Percentiles rank a stretch among this genome's conserved stretches.
Conservation (phyloP, 176 grass and related monocot genomes). For the Oryza brachyantha region DNA sequence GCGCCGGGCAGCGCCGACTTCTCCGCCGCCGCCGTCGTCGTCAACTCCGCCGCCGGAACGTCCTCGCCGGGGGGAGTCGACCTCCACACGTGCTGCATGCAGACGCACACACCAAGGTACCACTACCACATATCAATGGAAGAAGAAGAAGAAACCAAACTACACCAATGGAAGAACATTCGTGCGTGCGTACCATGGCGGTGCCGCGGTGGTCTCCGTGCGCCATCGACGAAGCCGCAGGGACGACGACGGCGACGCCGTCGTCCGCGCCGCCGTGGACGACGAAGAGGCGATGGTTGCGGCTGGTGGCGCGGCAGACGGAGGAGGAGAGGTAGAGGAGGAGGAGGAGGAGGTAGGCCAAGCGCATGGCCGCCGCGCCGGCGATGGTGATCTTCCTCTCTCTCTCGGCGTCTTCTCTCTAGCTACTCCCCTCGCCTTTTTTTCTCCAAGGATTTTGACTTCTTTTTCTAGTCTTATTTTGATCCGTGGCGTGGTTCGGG, state of each 20-base stretch:
- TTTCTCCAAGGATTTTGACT: background rate
- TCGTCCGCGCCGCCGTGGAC: too few species aligned
- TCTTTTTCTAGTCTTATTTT: background rate
- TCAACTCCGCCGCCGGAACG: background rate
- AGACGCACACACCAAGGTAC: background rate
- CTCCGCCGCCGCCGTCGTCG: background rate
- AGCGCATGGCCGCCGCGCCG: conserved; percentile 27
- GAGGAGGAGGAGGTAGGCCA: conserved; percentile 23
- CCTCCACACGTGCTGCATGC: conserved; percentile 13
- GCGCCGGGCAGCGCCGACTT: background rate
- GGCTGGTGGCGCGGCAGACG: conserved; percentile 25
- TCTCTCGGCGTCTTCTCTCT: too few species aligned
- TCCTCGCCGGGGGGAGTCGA: background rate
- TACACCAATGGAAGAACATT: too few species aligned
- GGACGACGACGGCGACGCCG: too few species aligned
- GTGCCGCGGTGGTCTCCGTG: background rate
- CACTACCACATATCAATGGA: background rate
- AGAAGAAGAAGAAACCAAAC: background rate
- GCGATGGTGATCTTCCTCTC: too few species aligned
- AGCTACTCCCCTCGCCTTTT: background rate
- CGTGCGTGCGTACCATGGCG: background rate
- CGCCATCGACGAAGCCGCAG: background rate
- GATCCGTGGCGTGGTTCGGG: background rate
- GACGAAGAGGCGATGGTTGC: conserved; percentile 24
- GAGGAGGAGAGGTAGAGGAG: conserved; percentile 25